These are phyloP conservation scores for Psilocybe cyanescens DNA, from an alignment of 768 basidiomycete genomes.

Conservation along the genomic window DNA sequence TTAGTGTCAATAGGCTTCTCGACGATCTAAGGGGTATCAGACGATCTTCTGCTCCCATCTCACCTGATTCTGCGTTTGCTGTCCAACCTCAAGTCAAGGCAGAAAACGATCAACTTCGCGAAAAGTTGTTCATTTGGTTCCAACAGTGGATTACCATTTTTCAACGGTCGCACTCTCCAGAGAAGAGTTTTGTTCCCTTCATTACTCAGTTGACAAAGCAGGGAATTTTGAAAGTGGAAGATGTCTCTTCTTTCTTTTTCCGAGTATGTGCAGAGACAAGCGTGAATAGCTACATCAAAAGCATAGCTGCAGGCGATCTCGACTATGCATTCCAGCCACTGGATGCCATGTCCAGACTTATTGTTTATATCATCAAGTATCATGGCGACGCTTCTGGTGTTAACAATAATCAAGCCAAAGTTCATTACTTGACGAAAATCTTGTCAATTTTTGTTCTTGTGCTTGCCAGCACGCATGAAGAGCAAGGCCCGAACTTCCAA, in stretches of 20 bases:
- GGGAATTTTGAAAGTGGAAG: slow-evolving; percentile 94
- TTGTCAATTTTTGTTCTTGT: slow-evolving; percentile 97
- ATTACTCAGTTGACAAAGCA: slow-evolving; percentile 98
- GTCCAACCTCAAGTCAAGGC: slow-evolving; percentile 52
- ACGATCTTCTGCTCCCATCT: slow-evolving; percentile 44
- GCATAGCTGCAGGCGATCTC: slow-evolving; percentile 70
- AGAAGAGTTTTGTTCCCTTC: slow-evolving; percentile 95
- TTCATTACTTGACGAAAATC: slow-evolving; percentile 96
- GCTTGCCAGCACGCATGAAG: slow-evolving; percentile 92
- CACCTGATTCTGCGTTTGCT: slow-evolving; percentile 12
- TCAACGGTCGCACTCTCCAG: slow-evolving; percentile 87
- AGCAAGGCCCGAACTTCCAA: slow-evolving; percentile 88
- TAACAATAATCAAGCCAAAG: slow-evolving; percentile 93
- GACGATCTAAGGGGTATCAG: slow-evolving; percentile 80
- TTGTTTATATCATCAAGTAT: slow-evolving; percentile 99
- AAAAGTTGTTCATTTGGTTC: slow-evolving; percentile 80
- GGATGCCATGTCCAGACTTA: slow-evolving; percentile 93
- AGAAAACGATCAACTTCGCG: slow-evolving; percentile 75
- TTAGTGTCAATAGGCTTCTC: slow-evolving; percentile 70
- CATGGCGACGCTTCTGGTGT: slow-evolving; percentile 94
- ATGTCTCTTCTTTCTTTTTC: slow-evolving; percentile 97
- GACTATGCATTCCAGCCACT: slow-evolving; percentile 87
- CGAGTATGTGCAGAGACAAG: slow-evolving; percentile 95
- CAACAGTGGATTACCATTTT: slow-evolving; percentile 97
- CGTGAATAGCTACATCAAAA: slow-evolving; percentile 85